Evolutionary conservation across 1,284 basidiomycete species (phyloP), one percentile per base, ranked within the genome.

Genomic region (Ustilago esculenta): DNA sequence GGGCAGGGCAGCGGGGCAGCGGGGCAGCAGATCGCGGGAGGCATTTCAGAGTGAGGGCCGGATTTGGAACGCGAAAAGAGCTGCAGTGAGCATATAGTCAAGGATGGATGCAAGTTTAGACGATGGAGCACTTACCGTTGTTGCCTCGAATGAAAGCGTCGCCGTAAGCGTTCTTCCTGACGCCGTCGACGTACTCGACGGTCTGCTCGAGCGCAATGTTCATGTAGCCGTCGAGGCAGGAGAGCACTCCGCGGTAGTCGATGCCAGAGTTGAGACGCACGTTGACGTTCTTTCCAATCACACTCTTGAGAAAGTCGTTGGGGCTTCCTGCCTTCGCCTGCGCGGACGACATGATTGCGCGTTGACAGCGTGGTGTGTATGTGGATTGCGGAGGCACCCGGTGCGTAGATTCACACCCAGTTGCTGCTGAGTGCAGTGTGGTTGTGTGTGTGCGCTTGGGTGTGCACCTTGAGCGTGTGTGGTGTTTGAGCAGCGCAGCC

Each of bases 161-260:
- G 1, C 94, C 94, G 76, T 94, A 97, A 63, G 86, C 87, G 81
- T 94, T 95, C 34, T 92, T 94, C 50, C 91, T 86, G 29, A 85
- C 82, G 10, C 94, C 94, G 73, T 91, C 90, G 12, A 96, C 92
- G 82, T 92, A 90, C 84, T 98, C 95, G 83, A 94, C 91, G 1
- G 94, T 97, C 82, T 97, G 90, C 84, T 98, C 95, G 41, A 98
- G 85, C 4, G 94, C 95, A 54, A 98, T 97, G 84, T 98, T 98
- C 96, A 98, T 84, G 79, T 84, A 84, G 17, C 94, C 96, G 83
- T 98, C 96, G 20, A 98, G 86, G 82, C 96, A 98, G 7, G 92
- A 94, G n/a, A 98, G 85, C 1, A 94, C 86, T 33, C 95, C 95
- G 72, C 89, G 87, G 84, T 99, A 98, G 83, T 98, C 94, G 12